Evolutionary conservation across 2,329 filamentous ascomycete genomes (phyloP).

Genomic region (Hypoxylon sp.): DNA sequence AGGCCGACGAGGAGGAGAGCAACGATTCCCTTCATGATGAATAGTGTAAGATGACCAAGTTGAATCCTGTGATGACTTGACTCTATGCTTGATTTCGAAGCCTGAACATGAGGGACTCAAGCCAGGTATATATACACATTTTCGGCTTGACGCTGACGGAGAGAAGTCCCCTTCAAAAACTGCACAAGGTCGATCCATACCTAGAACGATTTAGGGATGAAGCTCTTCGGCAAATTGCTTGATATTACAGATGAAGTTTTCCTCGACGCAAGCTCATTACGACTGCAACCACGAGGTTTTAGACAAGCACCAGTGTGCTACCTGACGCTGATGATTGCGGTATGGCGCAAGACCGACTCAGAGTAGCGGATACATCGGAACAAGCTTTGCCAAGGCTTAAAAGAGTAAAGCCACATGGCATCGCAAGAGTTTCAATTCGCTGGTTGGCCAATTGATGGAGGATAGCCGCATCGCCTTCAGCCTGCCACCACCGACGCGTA

Average conservation of each 20-base stretch:
- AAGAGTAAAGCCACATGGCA: slow-evolving; percentile 24
- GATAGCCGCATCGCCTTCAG: slow-evolving; percentile 19
- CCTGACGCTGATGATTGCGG: slow-evolving; percentile 2
- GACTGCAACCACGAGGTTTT: slow-evolving; percentile 14
- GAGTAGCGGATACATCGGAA: slow-evolving; percentile 36
- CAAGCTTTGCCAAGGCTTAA: slow-evolving; percentile 41
- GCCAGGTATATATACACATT: slow-evolving; percentile 37
- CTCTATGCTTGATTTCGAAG: slow-evolving; percentile 2
- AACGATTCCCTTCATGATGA: slow-evolving; percentile 41
- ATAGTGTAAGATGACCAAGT: slow-evolving; percentile 12
- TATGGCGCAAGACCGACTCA: slow-evolving; percentile 22
- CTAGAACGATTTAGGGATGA: slow-evolving; percentile 19
- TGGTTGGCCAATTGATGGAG: slow-evolving; percentile 24
- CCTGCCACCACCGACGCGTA: slow-evolving; percentile 20
- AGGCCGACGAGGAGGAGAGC: slow-evolving; percentile 39
- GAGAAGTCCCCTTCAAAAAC: slow-evolving; percentile 7
- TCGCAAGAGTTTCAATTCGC: slow-evolving; percentile 14
- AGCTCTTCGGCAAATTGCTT: slow-evolving; percentile 28
- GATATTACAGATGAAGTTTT: slow-evolving; percentile 11
- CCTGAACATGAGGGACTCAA: slow-evolving; percentile 5
- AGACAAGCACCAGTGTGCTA: slow-evolving; percentile 13
- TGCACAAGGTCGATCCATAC: neutral
- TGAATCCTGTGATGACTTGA: slow-evolving; percentile 19
- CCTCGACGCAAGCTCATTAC: slow-evolving; percentile 17
- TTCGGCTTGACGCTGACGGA: slow-evolving; percentile 11